Percentiles rank a stretch among this genome's conserved stretches.
phyloP scores from a whole-genome alignment of 2,329 filamentous ascomycete genomes.

The Pseudocercospora pini-densiflorae region DNA sequence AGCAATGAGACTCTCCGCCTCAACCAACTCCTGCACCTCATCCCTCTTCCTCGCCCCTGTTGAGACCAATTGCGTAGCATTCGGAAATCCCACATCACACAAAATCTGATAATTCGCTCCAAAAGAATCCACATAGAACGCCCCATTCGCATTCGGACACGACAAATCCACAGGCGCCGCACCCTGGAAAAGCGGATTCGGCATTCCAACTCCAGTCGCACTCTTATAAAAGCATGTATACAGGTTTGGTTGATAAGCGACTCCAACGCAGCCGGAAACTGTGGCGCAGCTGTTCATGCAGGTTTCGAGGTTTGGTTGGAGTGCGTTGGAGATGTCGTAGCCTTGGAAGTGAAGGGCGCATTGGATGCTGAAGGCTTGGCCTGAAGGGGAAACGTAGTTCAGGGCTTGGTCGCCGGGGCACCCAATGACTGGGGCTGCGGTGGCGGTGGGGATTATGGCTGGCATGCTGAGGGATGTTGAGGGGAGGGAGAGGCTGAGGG shows the following conservation, averaged over 20 bases:
- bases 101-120: slow-evolving; percentile 35
- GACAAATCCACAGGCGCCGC: slow-evolving; percentile 27
- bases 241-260: slow-evolving; percentile 22
- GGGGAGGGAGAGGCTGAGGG: not conserved
- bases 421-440: slow-evolving; percentile 22
- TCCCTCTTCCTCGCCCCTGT: not conserved
- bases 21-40: not conserved
- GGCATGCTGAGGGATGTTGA: slow-evolving; percentile 1
- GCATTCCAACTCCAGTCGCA: not conserved
- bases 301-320: slow-evolving; percentile 27
- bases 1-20: not conserved
- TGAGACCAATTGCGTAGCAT: slow-evolving; percentile 13
- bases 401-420: slow-evolving; percentile 35
- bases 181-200: slow-evolving; percentile 13
- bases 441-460: slow-evolving; percentile 26
- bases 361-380: slow-evolving; percentile 30
- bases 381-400: slow-evolving; percentile 29
- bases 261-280: slow-evolving; percentile 26
- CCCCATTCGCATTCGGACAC: slow-evolving; percentile 32
- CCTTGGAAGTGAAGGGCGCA: slow-evolving; percentile 29
- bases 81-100: slow-evolving; percentile 33
- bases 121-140: slow-evolving; percentile 29
- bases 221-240: slow-evolving; percentile 32
- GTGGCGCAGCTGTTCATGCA: slow-evolving; percentile 32
- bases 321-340: slow-evolving; percentile 16